A percentile compares a stretch with the other conserved stretches of the same genome.
Evolutionary conservation across 1,284 basidiomycete species (phyloP).

Genomic region (Ceratobasidium sp.): DNA sequence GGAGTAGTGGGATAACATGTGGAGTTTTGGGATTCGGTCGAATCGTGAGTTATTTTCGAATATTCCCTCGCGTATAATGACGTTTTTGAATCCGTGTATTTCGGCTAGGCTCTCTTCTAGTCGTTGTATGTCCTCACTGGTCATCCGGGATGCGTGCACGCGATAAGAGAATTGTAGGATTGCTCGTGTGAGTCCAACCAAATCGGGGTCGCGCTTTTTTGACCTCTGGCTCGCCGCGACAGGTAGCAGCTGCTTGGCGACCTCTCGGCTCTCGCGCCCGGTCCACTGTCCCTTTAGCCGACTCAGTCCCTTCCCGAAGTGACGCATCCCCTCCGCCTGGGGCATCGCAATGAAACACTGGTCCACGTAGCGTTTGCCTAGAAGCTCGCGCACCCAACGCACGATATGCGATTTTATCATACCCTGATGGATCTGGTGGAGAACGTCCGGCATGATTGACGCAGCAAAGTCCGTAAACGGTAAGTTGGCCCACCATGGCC

Average conservation of each 20-base stretch:
- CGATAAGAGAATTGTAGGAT: slow-evolving; percentile 58
- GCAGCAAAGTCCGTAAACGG: slow-evolving; percentile 52
- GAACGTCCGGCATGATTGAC: slow-evolving; percentile 53
- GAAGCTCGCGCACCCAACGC: slow-evolving; percentile 45
- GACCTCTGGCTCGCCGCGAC: slow-evolving; percentile 7
- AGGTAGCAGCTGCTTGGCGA: slow-evolving; percentile 51
- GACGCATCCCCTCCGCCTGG: slow-evolving; percentile 1
- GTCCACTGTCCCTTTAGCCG: slow-evolving; percentile 53
- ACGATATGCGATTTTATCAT: slow-evolving; percentile 53
- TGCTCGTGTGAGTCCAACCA: slow-evolving; percentile 43
- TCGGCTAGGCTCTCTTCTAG: slow-evolving; percentile 45
- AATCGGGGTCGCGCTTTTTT: not conserved
- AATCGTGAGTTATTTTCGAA: slow-evolving; percentile 16
- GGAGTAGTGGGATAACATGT: slow-evolving; percentile 40
- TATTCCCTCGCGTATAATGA: slow-evolving; percentile 43
- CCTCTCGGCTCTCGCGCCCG: slow-evolving; percentile 55
- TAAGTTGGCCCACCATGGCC: slow-evolving; percentile 54
- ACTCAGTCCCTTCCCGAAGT: slow-evolving; percentile 48
- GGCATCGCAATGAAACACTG: slow-evolving; percentile 40
- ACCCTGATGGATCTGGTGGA: slow-evolving; percentile 57
- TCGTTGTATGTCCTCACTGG: slow-evolving; percentile 24
- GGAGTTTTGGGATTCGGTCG: slow-evolving; percentile 40
- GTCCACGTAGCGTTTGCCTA: slow-evolving; percentile 42
- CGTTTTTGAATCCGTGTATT: slow-evolving; percentile 48
- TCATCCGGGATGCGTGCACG: slow-evolving; percentile 25